phyloP scores from a whole-genome alignment of 176 grass and related monocot species.

The Ensete glaucum region DNA sequence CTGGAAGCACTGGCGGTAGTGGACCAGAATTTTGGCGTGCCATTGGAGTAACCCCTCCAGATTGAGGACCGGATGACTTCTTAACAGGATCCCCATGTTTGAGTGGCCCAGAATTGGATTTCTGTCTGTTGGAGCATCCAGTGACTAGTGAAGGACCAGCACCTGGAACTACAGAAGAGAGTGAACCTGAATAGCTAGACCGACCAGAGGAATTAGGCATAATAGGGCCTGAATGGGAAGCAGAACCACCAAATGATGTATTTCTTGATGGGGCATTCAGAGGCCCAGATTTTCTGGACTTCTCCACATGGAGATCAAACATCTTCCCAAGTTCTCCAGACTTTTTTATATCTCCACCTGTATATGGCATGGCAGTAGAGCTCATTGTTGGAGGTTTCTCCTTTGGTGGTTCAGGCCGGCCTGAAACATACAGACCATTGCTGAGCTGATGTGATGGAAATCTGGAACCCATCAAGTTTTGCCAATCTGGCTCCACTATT shows the following conservation, averaged over 20 bases:
- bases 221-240: constrained; percentile 70
- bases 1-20: constrained; percentile 65
- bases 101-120: constrained; percentile 75
- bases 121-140: constrained; percentile 50
- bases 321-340: constrained; percentile 93
- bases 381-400: constrained; percentile 72
- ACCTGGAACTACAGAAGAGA: constrained; percentile 53
- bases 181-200: constrained; percentile 68
- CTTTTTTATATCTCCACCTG: constrained; percentile 89
- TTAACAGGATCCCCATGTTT: constrained; percentile 79
- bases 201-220: constrained; percentile 40
- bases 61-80: constrained; percentile 84
- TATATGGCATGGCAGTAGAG: constrained; percentile 77
- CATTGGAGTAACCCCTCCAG: constrained; percentile 84
- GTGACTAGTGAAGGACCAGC: constrained; percentile 4
- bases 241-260: constrained; percentile 46
- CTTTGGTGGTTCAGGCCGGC: constrained; percentile 72
- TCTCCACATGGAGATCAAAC: constrained; percentile 90
- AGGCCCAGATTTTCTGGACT: constrained; percentile 89
- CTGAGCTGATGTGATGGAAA: constrained; percentile 78
- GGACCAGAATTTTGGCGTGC: constrained; percentile 83
- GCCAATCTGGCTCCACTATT: constrained; percentile 20
- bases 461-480: constrained; percentile 58
- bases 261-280: constrained; percentile 50
- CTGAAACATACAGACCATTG: constrained; percentile 92